Base-by-base conservation (phyloP, 352 stramenopile species). In the Globisporangium alternatum region DNA sequence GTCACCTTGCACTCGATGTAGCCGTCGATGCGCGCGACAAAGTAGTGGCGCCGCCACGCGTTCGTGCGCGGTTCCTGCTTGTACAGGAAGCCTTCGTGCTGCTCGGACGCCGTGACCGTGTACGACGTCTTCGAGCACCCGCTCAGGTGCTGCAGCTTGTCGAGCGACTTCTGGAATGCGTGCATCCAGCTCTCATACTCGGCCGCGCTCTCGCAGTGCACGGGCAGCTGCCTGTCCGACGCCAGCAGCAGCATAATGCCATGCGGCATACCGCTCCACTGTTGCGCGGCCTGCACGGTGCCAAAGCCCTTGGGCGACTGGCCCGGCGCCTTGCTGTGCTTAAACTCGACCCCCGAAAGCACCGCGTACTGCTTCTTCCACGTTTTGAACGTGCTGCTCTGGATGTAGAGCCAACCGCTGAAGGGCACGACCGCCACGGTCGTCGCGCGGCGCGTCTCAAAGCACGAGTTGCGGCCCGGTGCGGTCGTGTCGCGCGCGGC, bases 281-380 rank as follows among this genome's bases (percentile, higher is more conserved):
- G 64, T 3, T 77, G 65, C 3, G 81, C 69, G 1, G 72, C 68
- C 62, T 77, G 70, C 47, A 94, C 28, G n/a, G 83, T 70, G 28
- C 78, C 83, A 47, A 90, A 91, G 7, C 80, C 80, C 41, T 89
- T 89, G 0, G 83, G 83, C 10, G 80, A 65, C n/a, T 89, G 79
- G 0, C 85, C 85, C 1, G 72, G 71, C 1, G 77, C 82, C 30
- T 83, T 78, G 62, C 78, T 85, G 77, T 87, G 92, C 64, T 86
- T 86, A 55, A 94, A 91, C 44, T 94, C 83, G 3, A 82, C 62
- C 0, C 85, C 85, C 0, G 85, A 89, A 2, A 92, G 67, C 51
- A 89, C 80, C 0, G 81, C 85, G 54, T 84, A 90, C 54, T 88
- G 87, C 10, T 75, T 75, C 60, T 91, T 91, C 85, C 85, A 94